Percentiles rank a stretch among this genome's conserved stretches.
phyloP scores from a whole-genome alignment of 345 rosid species.

The Xanthoceras sorbifolium region DNA sequence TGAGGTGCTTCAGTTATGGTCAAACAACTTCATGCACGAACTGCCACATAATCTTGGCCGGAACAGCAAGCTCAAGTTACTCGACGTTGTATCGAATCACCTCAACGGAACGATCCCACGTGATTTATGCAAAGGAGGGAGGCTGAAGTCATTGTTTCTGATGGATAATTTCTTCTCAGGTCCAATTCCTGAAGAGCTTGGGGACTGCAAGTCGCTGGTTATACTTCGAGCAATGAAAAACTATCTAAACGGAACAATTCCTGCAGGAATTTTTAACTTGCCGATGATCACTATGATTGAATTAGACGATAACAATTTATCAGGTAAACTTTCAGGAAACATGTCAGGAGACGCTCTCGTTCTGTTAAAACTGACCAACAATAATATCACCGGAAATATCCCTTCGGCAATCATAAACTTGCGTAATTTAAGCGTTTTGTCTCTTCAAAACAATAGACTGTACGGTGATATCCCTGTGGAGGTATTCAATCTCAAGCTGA shows the following conservation, averaged over 20 bases:
- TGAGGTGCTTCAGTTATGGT: constrained; percentile 70
- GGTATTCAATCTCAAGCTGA: constrained; percentile 48
- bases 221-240: constrained; percentile 58
- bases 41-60: constrained; percentile 73
- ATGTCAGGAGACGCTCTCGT: constrained; percentile 57
- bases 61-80: constrained; percentile 52
- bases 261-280: constrained; percentile 65
- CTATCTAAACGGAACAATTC: constrained; percentile 60
- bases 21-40: constrained; percentile 66
- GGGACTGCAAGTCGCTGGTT: constrained; percentile 62
- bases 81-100: constrained; percentile 71
- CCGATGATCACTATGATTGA: constrained; percentile 53
- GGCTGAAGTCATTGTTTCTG: constrained; percentile 48
- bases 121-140: constrained; percentile 70
- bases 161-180: constrained; percentile 74
- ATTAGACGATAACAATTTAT: constrained; percentile 56
- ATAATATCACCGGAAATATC: constrained; percentile 60
- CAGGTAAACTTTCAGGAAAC: constrained; percentile 66
- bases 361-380: constrained; percentile 50
- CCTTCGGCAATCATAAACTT: constrained; percentile 68
- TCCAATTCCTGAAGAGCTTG: constrained; percentile 64
- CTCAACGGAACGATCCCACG: constrained; percentile 71
- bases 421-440: constrained; percentile 38
- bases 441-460: constrained; percentile 55
- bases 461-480: constrained; percentile 57